Base-by-base conservation (phyloP, 2,329 filamentous ascomycete species). In the Fusarium redolens region DNA sequence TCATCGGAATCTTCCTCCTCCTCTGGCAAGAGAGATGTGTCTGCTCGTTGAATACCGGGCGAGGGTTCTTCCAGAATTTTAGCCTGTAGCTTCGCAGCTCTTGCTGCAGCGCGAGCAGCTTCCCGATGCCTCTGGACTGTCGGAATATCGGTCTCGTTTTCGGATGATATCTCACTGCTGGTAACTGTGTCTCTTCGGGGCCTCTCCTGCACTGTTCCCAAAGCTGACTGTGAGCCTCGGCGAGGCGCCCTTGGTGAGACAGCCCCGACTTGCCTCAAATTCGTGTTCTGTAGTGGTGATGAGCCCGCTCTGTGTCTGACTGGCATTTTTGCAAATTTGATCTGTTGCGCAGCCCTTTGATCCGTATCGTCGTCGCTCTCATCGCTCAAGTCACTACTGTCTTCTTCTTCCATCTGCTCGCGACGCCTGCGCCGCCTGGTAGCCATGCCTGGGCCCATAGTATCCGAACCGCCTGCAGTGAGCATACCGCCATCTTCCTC, bases 311-410 rank as follows among this genome's bases (percentile, higher is more conserved):
- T 91, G 74, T 91, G 91, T 35, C 95, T 90, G 47, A 97, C 88
- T 2, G 96, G 96, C 93, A 98, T 96, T 83, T 98, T 98, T 54
- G 93, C 91, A 82, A 99, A 99, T 79, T 96, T 95, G 80, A 98
- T 97, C 81, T 97, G 94, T 79, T 97, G 94, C 5, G 92, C 92
- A 48, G 93, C 92, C 61, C 94, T 91, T 69, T 91, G 88, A 63
- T 94, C 92, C 3, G 89, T 86, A 58, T 95, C 92, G 30, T 95
- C 92, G 56, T 96, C 93, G 76, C 93, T 96, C 75, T 96, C 93
- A 77, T 96, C 93, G 79, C 92, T 95, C 60, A 96, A 84, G 76
- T 96, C 93, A 78, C 93, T 95, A 81, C 93, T 96, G 78, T 96
- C 93, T 65, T 95, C 93, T 77, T 96, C 93, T 74, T 95, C 92